Base-by-base conservation (phyloP, 2,329 filamentous ascomycete genomes). In the Penicillium sp. region DNA sequence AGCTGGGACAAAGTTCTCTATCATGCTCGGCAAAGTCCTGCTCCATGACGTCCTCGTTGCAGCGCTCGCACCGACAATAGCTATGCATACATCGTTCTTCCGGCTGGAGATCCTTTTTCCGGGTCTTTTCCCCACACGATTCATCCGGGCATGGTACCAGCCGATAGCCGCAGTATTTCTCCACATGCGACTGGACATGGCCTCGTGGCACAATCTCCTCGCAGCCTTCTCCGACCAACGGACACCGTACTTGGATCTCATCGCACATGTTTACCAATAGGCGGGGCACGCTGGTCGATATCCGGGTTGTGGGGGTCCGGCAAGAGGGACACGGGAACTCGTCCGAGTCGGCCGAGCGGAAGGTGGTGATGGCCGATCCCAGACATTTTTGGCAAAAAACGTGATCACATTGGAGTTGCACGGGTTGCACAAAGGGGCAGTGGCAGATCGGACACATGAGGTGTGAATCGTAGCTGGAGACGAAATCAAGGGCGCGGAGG, bases 381-480 rank as follows among this genome's bases (percentile, higher is more conserved):
- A 88, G 77, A 67, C 86, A 88, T 25, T 82, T 79, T 55, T 80
- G 76, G 73, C 86, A 88, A 75, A 88, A 88, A 63, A 84, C 83
- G 74, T 88, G 86, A 63, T 88, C 84, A 73, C 86, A 88, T 63
- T 83, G 78, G 50, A 86, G 75, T 65, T 84, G 78, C 47, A 86
- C 79, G 1, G 86, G 86, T 54, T 81, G 76, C 56, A 87, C 81
- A 67, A 88, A 87, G 7, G 86, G 84, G 61, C 83, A 84, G 68
- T 86, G 84, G 72, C 86, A 88, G 63, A 88, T 88, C 15, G 85
- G 81, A 69, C 86, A 88, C 76, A 86, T 83, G 53, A 88, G 78
- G 68, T 88, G 86, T 61, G 79, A 79, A 69, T 88, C 85, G 69
- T 83, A 83, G 31, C 75, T 71, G 53, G 79, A 75, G 58, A 85